These are phyloP conservation scores for Epichloe gansuensis DNA, from an alignment of 2,329 filamentous ascomycete species.

Conservation along the genomic window DNA sequence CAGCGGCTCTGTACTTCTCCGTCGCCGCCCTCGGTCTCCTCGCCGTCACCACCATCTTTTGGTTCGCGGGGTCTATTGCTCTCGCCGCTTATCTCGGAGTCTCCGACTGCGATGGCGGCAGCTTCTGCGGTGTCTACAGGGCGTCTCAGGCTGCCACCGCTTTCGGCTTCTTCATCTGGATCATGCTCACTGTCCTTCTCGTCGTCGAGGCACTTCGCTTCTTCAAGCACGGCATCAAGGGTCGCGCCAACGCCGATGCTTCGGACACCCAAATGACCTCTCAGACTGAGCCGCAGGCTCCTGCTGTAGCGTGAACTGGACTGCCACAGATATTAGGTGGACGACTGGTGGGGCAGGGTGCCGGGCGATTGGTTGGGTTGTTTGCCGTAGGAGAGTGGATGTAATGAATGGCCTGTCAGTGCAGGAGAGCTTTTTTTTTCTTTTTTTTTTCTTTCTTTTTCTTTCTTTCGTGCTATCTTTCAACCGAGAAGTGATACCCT, in stretches of 20 bases:
- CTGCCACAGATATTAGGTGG: neutral
- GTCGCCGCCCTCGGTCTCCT: slow-evolving; percentile 56
- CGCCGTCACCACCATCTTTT: slow-evolving; percentile 67
- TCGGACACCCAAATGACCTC: slow-evolving; percentile 7
- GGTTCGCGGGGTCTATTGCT: slow-evolving; percentile 78
- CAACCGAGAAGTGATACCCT: slow-evolving; percentile 2
- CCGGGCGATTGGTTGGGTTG: neutral
- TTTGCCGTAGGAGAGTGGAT: neutral
- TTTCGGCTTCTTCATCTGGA: slow-evolving; percentile 54
- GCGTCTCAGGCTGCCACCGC: slow-evolving; percentile 50
- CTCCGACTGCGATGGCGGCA: slow-evolving; percentile 36
- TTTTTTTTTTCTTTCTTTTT: neutral
- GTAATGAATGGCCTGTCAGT: neutral
- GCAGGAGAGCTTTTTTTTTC: neutral
- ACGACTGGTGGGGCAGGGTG: neutral
- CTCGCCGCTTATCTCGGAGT: slow-evolving; percentile 52
- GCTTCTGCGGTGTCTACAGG: slow-evolving; percentile 34
- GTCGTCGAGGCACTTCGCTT: slow-evolving; percentile 33
- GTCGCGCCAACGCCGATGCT: slow-evolving; percentile 17
- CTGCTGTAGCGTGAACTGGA: neutral
- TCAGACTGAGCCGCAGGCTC: slow-evolving; percentile 7
- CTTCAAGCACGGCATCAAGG: slow-evolving; percentile 15
- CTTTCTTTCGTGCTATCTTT: neutral
- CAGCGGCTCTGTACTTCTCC: slow-evolving; percentile 47
- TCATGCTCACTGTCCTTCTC: slow-evolving; percentile 33